These are phyloP conservation scores for Aspergillus thermomutatus DNA, from an alignment of 2,329 filamentous ascomycete species.

Conservation along the genomic window DNA sequence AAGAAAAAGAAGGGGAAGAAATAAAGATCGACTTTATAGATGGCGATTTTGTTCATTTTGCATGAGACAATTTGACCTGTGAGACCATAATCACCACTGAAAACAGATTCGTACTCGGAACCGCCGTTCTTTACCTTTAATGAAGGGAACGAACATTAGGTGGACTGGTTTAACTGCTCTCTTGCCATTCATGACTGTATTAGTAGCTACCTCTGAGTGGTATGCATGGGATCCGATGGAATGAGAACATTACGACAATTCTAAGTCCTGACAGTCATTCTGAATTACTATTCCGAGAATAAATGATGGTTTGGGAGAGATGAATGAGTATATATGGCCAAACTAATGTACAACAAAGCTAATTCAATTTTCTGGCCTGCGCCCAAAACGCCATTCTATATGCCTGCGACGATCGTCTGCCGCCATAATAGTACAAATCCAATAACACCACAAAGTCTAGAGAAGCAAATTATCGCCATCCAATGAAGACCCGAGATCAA, in stretches of 20 bases:
- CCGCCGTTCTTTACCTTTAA: background rate
- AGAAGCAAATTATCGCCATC: slow-evolving; percentile 26
- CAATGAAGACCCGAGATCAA: slow-evolving; percentile 31
- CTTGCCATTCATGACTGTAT: background rate
- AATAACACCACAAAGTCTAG: slow-evolving; percentile 2
- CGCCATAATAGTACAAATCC: background rate
- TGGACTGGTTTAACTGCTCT: background rate
- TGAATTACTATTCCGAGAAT: background rate
- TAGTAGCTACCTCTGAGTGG: background rate
- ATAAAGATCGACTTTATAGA: slow-evolving; percentile 21
- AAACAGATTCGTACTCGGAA: background rate
- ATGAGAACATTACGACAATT: background rate
- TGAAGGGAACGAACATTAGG: background rate
- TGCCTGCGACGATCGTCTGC: background rate
- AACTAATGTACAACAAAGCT: background rate
- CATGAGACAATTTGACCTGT: slow-evolving; percentile 7
- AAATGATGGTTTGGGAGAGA: background rate
- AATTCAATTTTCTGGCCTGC: background rate
- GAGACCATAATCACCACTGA: background rate
- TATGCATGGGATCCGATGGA: background rate
- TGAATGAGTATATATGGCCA: background rate
- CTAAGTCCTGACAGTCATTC: background rate
- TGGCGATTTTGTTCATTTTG: slow-evolving; percentile 1
- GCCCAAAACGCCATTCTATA: background rate
- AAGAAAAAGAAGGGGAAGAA: slow-evolving; percentile 50